Conservation (phyloP, 2,329 filamentous ascomycete species). For the Bertia moriformis region DNA sequence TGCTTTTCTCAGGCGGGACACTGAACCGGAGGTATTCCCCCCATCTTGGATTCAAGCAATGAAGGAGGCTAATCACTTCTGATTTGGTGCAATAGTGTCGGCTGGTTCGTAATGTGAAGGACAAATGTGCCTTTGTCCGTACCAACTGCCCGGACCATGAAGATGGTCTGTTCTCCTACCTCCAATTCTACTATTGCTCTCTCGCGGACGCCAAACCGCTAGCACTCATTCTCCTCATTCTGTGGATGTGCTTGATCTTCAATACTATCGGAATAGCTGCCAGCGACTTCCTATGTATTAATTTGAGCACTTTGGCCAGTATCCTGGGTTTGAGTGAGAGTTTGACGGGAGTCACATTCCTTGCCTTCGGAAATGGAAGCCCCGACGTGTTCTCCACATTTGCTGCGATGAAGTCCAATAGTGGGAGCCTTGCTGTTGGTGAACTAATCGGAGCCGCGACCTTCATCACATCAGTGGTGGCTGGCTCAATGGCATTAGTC, state of each 20-base stretch:
- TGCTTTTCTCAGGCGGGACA: no score
- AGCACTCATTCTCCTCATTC: constrained; percentile 63
- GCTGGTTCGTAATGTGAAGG: constrained; percentile 58
- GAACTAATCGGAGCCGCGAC: constrained; percentile 88
- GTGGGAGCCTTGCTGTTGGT: constrained; percentile 88
- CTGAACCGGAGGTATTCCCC: no score
- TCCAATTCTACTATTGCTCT: constrained; percentile 79
- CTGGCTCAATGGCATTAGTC: constrained; percentile 94
- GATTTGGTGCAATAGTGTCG: constrained; percentile 45
- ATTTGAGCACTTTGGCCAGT: constrained; percentile 80
- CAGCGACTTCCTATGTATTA: constrained; percentile 96
- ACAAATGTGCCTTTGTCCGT: constrained; percentile 78
- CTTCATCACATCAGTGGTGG: constrained; percentile 93
- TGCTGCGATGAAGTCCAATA: constrained; percentile 92
- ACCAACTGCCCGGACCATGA: constrained; percentile 77
- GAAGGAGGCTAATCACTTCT: neutral
- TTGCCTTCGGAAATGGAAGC: constrained; percentile 94
- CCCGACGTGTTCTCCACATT: constrained; percentile 98
- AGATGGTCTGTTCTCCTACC: constrained; percentile 76
- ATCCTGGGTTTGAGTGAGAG: constrained; percentile 90
- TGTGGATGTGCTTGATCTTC: constrained; percentile 82
- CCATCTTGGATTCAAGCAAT: no score
- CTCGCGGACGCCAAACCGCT: constrained; percentile 54
- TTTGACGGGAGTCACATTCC: constrained; percentile 85
- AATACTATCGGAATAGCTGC: constrained; percentile 95